Percentiles rank a stretch among this genome's conserved stretches.
Conservation (phyloP, 495 filamentous ascomycete species). For the Trypethelium eluteriae region DNA sequence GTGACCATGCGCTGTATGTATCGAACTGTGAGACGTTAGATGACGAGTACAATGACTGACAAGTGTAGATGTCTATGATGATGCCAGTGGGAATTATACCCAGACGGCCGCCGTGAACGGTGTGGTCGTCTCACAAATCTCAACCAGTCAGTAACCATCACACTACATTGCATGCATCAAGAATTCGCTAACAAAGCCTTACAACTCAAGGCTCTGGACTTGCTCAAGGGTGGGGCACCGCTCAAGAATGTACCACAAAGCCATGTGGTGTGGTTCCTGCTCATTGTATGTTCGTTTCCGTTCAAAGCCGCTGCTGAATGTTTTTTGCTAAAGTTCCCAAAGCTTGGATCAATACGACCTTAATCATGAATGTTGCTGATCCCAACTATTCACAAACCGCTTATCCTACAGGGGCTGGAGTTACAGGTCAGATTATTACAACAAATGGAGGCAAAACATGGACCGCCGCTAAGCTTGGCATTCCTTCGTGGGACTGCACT, state of each 20-base stretch:
- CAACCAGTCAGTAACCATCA: background rate
- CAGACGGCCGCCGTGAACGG: background rate
- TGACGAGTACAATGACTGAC: background rate
- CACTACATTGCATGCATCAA: background rate
- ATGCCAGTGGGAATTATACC: background rate
- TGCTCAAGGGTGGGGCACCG: background rate
- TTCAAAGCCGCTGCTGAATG: background rate
- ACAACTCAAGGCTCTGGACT: background rate
- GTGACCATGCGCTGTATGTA: background rate
- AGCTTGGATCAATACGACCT: background rate
- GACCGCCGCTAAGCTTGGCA: background rate
- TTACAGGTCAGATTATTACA: background rate
- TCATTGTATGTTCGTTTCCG: background rate
- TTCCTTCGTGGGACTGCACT: background rate
- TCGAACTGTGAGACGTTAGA: background rate
- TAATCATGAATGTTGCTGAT: background rate
- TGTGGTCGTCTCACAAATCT: background rate
- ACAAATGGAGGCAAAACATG: background rate
- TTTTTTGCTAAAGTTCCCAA: background rate
- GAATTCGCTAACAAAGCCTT: background rate
- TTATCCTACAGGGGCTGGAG: background rate
- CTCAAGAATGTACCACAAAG: background rate
- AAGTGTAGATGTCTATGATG: background rate
- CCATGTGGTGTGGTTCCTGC: background rate
- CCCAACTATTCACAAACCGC: background rate